Conservation (phyloP, 768 basidiomycete genomes). For the Aureoboletus auriporus region DNA sequence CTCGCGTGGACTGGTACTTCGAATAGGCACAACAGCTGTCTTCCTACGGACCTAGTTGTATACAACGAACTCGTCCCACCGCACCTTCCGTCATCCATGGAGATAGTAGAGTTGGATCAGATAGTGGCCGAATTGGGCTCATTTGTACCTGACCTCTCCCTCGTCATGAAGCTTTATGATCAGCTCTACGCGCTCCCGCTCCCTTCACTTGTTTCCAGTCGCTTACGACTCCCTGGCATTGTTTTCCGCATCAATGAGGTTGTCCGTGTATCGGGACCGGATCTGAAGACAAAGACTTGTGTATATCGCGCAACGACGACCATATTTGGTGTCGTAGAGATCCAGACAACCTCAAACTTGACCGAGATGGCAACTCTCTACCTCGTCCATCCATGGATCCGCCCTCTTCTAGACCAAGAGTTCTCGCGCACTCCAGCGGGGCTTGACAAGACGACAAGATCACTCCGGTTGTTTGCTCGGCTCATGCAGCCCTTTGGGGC, state of each 20-base stretch:
- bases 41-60: background rate
- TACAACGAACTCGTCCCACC: constrained; percentile 1
- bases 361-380: too few relatives aligned
- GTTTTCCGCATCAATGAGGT: background rate
- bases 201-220: background rate
- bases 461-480: constrained; percentile 2
- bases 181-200: background rate
- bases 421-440: too few relatives aligned
- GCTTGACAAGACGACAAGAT: background rate
- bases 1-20: constrained; percentile 15
- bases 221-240: constrained; percentile 4
- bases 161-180: background rate
- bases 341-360: too few relatives aligned
- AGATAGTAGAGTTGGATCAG: background rate
- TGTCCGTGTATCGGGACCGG: background rate
- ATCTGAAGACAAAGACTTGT: background rate
- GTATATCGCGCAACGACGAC: background rate
- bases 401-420: background rate
- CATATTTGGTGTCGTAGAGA: background rate
- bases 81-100: background rate
- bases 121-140: background rate
- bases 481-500: constrained; percentile 3
- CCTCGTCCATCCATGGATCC: background rate
- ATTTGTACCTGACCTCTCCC: background rate
- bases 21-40: constrained; percentile 4